These are phyloP conservation scores for Cladophialophora chaetospira DNA, from an alignment of 2,329 filamentous ascomycete species.

Conservation along the genomic window DNA sequence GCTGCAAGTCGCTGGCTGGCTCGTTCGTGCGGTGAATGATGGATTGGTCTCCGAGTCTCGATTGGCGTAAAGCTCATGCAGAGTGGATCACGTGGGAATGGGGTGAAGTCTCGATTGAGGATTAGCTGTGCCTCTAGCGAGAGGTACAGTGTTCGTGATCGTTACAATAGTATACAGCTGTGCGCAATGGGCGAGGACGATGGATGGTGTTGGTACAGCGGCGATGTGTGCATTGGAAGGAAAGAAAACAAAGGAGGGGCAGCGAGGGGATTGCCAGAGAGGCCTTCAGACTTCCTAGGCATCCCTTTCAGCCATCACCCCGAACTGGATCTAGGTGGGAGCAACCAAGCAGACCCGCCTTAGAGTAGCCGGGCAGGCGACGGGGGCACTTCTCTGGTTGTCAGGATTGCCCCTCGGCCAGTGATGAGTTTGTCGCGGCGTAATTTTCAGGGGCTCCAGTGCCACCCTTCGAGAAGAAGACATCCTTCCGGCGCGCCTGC, in stretches of 20 bases:
- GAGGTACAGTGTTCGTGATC: background rate
- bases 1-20: conserved; percentile 12
- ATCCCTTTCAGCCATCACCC: conserved; percentile 14
- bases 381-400: conserved; percentile 7
- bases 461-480: conserved; percentile 13
- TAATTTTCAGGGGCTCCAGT: conserved; percentile 1
- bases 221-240: conserved; percentile 18
- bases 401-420: conserved; percentile 11
- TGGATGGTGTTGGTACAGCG: conserved; percentile 10
- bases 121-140: conserved; percentile 9
- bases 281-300: conserved; percentile 8
- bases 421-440: background rate
- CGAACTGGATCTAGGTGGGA: no score
- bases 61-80: conserved; percentile 18
- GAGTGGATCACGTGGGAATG: conserved; percentile 26
- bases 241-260: conserved; percentile 23
- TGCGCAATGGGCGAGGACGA: conserved; percentile 8
- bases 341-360: no score
- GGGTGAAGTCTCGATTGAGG: conserved; percentile 9
- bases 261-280: conserved; percentile 5
- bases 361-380: conserved; percentile 1
- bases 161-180: conserved; percentile 16
- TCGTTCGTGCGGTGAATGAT: conserved; percentile 18
- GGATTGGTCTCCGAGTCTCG: conserved; percentile 15
- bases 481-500: conserved; percentile 10